phyloP scores from a whole-genome alignment of 2,329 filamentous ascomycete genomes.

The Hypoxylon sp. region DNA sequence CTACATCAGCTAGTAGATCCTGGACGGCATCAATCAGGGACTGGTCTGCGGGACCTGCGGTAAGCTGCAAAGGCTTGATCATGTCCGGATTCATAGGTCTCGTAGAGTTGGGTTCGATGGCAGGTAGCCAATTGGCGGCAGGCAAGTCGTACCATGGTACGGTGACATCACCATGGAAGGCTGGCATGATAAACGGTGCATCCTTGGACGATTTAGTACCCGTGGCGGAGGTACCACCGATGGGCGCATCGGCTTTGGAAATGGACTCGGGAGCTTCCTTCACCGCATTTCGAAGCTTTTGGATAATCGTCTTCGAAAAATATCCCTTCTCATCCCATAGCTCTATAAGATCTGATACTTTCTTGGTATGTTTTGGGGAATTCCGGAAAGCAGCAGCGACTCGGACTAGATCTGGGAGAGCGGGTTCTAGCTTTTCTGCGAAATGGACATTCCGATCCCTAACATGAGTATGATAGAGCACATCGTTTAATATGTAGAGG shows the following conservation, averaged over 20 bases:
- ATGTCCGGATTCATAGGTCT: conserved; percentile 75
- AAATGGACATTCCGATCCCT: conserved; percentile 60
- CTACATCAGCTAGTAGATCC: conserved; percentile 72
- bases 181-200: conserved; percentile 74
- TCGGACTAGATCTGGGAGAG: conserved; percentile 69
- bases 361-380: conserved; percentile 71
- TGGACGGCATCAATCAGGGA: conserved; percentile 74
- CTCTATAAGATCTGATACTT: conserved; percentile 69
- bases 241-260: conserved; percentile 34
- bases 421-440: conserved; percentile 63
- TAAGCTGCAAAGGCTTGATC: conserved; percentile 76
- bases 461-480: conserved; percentile 73
- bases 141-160: conserved; percentile 84
- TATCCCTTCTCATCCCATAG: conserved; percentile 77
- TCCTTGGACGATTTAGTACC: conserved; percentile 59
- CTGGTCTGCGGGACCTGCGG: conserved; percentile 72
- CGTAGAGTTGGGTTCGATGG: conserved; percentile 78
- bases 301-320: conserved; percentile 62
- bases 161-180: conserved; percentile 77
- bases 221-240: conserved; percentile 35
- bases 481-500: conserved; percentile 80
- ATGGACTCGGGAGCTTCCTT: conserved; percentile 49
- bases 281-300: conserved; percentile 67
- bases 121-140: conserved; percentile 81
- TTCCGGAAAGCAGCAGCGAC: conserved; percentile 65